phyloP scores from a whole-genome alignment of 2,329 filamentous ascomycete species.

The Cladosporium sp. region DNA sequence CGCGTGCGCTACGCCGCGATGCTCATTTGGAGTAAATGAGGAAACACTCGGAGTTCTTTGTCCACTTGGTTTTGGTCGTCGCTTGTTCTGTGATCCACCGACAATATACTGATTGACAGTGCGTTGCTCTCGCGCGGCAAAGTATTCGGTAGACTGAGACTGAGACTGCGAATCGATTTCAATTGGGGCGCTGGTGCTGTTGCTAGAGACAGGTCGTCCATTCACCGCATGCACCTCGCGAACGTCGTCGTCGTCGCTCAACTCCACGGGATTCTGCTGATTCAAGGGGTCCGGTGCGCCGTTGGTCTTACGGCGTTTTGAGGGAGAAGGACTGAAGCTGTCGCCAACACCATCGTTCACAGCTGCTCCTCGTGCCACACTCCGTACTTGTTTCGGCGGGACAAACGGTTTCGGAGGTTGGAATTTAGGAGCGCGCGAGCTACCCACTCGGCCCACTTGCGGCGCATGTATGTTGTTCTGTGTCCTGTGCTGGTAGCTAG shows the following conservation, averaged over 20 bases:
- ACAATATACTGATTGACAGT: neutral
- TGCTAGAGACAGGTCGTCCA: neutral
- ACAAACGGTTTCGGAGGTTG: neutral
- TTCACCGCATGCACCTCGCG: neutral
- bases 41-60: neutral
- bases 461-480: neutral
- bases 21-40: neutral
- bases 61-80: neutral
- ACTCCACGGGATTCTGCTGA: neutral
- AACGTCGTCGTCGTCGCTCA: neutral
- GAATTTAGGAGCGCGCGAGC: neutral
- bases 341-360: neutral
- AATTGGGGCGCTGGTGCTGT: neutral
- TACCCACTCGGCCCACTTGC: neutral
- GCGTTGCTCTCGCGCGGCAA: neutral
- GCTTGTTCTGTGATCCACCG: neutral
- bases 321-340: neutral
- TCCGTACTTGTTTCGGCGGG: neutral
- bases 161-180: neutral
- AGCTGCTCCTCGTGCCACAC: neutral
- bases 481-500: neutral
- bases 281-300: neutral
- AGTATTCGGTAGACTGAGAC: neutral
- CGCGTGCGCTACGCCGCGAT: too few species aligned
- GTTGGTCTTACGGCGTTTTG: slow-evolving; percentile 6